Percentiles rank a stretch among this genome's conserved stretches.
Evolutionary conservation across 2,329 filamentous ascomycete species (phyloP).

Genomic region (Phialophora tarda): DNA sequence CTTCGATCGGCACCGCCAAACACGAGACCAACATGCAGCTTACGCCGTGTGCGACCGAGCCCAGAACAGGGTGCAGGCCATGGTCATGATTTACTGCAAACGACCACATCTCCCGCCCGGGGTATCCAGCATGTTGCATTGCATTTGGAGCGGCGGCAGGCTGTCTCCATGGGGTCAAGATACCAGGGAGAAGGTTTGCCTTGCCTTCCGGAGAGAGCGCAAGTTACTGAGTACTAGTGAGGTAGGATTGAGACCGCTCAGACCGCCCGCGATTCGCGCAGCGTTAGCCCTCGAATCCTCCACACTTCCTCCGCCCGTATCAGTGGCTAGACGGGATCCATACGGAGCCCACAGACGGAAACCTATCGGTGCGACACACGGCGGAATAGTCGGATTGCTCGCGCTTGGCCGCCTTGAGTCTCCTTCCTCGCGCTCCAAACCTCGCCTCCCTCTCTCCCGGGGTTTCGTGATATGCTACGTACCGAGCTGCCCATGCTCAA

Average conservation of each 20-base stretch:
- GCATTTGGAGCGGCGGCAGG: slow-evolving; percentile 11
- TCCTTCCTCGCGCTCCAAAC: slow-evolving; percentile 1
- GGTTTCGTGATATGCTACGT: slow-evolving; percentile 16
- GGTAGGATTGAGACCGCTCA: slow-evolving; percentile 30
- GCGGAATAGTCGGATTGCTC: slow-evolving; percentile 30
- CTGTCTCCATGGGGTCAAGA: slow-evolving; percentile 12
- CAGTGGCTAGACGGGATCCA: slow-evolving; percentile 15
- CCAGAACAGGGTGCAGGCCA: neutral
- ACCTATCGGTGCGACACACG: slow-evolving; percentile 16
- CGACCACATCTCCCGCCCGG: neutral
- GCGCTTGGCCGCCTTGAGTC: slow-evolving; percentile 8
- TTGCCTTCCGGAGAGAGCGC: neutral
- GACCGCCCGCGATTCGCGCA: slow-evolving; percentile 14
- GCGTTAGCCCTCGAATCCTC: slow-evolving; percentile 9
- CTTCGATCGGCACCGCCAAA: slow-evolving; percentile 17
- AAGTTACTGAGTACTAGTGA: slow-evolving; percentile 24
- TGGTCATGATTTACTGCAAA: neutral
- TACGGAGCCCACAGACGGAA: slow-evolving; percentile 10
- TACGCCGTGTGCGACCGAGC: neutral
- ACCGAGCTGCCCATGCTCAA: slow-evolving; percentile 12
- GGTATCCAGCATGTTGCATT: slow-evolving; percentile 24
- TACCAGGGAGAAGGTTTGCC: neutral
- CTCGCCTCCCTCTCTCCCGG: slow-evolving; percentile 23
- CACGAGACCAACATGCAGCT: slow-evolving; percentile 9
- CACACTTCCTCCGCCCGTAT: slow-evolving; percentile 14